Conservation (phyloP, 768 basidiomycete genomes). For the Pulveroboletus sp. region DNA sequence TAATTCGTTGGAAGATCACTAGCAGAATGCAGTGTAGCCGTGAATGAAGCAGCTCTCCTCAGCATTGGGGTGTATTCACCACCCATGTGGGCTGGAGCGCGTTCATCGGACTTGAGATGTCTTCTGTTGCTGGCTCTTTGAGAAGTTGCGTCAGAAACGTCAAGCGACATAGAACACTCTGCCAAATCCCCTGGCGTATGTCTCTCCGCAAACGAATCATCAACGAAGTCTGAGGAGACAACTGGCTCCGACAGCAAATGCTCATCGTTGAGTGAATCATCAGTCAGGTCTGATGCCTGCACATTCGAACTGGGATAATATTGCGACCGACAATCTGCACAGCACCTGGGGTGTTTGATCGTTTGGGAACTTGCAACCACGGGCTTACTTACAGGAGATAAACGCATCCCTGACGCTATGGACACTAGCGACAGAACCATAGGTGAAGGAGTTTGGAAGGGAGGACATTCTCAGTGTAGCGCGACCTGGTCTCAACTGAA, state of each 20-base stretch:
- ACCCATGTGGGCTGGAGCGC: background rate
- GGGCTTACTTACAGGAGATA: conserved; percentile 48
- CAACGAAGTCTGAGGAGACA: background rate
- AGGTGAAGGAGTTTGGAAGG: conserved; percentile 39
- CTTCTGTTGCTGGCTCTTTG: conserved; percentile 19
- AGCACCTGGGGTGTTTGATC: conserved; percentile 3
- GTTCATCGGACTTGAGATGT: background rate
- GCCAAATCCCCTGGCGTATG: background rate
- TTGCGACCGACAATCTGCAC: conserved; percentile 63
- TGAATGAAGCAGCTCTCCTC: conserved; percentile 36
- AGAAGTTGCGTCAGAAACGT: conserved; percentile 17
- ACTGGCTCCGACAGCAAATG: conserved; percentile 3
- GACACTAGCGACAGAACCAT: conserved; percentile 47
- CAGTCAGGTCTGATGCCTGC: conserved; percentile 43
- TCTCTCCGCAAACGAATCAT: conserved; percentile 6
- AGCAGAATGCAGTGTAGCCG: conserved; percentile 7
- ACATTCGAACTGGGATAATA: conserved; percentile 60
- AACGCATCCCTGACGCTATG: conserved; percentile 53
- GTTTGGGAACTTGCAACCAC: background rate
- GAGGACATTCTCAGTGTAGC: conserved; percentile 40
- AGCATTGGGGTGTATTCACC: conserved; percentile 39
- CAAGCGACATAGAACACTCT: background rate
- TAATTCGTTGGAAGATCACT: background rate
- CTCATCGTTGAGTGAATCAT: conserved; percentile 37
- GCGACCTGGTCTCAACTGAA: background rate